phyloP scores from a whole-genome alignment of 2,329 filamentous ascomycete genomes.

The Fusarium sp. region DNA sequence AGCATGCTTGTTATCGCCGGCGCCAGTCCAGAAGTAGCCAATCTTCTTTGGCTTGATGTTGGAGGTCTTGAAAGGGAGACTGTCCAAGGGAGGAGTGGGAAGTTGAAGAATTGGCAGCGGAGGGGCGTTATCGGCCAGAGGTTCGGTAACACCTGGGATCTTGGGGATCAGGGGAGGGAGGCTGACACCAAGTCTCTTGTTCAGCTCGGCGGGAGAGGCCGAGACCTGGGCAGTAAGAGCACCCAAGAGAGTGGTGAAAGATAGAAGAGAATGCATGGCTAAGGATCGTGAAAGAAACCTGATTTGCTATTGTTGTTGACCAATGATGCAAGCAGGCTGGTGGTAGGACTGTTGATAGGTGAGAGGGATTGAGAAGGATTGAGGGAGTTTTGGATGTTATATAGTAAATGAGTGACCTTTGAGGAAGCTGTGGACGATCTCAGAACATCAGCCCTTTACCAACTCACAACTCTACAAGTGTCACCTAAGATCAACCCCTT shows the following conservation, averaged over 20 bases:
- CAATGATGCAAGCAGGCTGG: conserved; percentile 1
- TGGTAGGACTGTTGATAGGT: neutral
- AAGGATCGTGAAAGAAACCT: too few species aligned
- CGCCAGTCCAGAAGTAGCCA: conserved; percentile 73
- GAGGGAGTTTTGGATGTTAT: conserved; percentile 41
- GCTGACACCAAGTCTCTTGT: conserved; percentile 48
- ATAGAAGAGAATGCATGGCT: conserved; percentile 36
- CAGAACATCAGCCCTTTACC: too few species aligned
- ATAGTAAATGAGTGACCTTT: conserved; percentile 10
- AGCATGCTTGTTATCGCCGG: conserved; percentile 71
- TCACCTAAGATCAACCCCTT: too few species aligned
- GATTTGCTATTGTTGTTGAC: too few species aligned
- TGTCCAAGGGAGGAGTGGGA: conserved; percentile 69
- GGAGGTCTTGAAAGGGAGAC: conserved; percentile 65
- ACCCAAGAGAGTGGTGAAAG: conserved; percentile 36
- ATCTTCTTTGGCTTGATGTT: conserved; percentile 74
- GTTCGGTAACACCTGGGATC: conserved; percentile 71
- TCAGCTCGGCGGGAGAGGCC: conserved; percentile 27
- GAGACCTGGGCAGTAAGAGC: conserved; percentile 35
- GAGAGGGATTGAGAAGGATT: conserved; percentile 10
- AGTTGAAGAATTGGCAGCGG: conserved; percentile 70
- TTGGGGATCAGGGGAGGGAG: conserved; percentile 69
- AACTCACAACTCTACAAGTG: too few species aligned
- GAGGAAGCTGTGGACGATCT: too few species aligned
- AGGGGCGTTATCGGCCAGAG: conserved; percentile 62